Base-by-base conservation (phyloP, 768 basidiomycete genomes). In the Tulasnella sp. region DNA sequence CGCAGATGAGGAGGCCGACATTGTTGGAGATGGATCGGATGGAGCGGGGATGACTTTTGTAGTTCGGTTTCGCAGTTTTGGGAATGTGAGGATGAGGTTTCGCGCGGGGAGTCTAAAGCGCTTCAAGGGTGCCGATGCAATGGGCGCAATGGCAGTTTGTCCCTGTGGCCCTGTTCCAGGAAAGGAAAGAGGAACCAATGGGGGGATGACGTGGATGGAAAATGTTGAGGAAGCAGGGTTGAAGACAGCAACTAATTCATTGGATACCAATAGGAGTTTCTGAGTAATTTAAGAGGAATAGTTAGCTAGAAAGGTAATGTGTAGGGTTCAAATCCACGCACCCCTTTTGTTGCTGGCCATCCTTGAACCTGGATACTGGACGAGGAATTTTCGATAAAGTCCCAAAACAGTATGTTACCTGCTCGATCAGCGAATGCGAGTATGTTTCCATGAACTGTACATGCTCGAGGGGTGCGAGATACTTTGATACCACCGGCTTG, bases 171-270 rank as follows among this genome's bases (percentile, higher is more conserved):
- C 5, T n/a, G 43, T 25, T 45, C 43, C 20, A 25, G 27, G 20
- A 31, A 20, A 6, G 43, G 15, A 24, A 13, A 37, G 33, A 43
- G 24, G 49, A 4, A 42, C 32, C 16, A 42, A 42, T 6, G 39
- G 39, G 3, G 49, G 49, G 12, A 51, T 42, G 24, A 51, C 27
- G 39, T 41, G 39, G 8, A 51, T 42, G 32, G 49, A 39, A 29
- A 51, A 51, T 20, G 49, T 27, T 29, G 49, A 51, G 22, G 40
- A 43, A 24, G 49, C 49, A 9, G 49, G 49, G 40, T 51, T 51
- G 49, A 51, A 51, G 10, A 40, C 35, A 20, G 49, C 49, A 31
- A 51, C 22, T 27, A 32, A 42, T 6, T 51, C 39, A n/a, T n/a
- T 27, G 20, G 49, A 40, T 10, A 51, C 16, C 24, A 51, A 29